Evolutionary conservation across 371 early-diverging fungal species (phyloP), one percentile per base, ranked within the genome.

Genomic region (Actinomortierella ambigua): DNA sequence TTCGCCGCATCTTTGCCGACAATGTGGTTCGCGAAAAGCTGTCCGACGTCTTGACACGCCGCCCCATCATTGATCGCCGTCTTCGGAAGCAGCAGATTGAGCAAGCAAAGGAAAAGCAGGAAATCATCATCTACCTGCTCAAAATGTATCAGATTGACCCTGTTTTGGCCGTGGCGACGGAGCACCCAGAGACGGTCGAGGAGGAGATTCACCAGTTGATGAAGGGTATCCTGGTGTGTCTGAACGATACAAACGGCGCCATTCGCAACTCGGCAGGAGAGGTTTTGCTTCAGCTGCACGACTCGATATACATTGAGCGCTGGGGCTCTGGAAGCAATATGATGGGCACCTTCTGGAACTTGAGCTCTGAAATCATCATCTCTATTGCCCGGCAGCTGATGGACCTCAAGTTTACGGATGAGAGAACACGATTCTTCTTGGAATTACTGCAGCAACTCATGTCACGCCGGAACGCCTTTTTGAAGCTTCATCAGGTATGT

Each of bases 71-170:
- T 26, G 77, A 69, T 42, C 54, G 61, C 1, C 59, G 60, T 14
- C 64, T 64, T 26, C 79, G 73, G 57, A 77, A 69, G 41, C 68
- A 78, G 17, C 82, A 77, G 68, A 77, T 81, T 0, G 79, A 80
- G 26, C 85, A 84, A 26, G 82, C 81, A 42, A 81, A 69, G 18
- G 88, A 91, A 52, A 85, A 88, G 51, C 77, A 85, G 22, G 94
- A 95, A 57, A 73, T 95, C n/a, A 75, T 93, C 20, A 61, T 88
- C 26, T 86, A 86, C 63, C 81, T 93, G 57, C 80, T 95, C 39
- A 86, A 88, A 63, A 80, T 90, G 44, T 95, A 91, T 77, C 83
- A 85, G 41, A 82, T 80, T 20, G 90, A 90, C 71, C 93, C 93
- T 1, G 77, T 83, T 51, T 66, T 93, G 64, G 91, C 90, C 4